These are phyloP conservation scores for Begonia loranthoides DNA, from an alignment of 306 rosid genomes.

Conservation along the genomic window DNA sequence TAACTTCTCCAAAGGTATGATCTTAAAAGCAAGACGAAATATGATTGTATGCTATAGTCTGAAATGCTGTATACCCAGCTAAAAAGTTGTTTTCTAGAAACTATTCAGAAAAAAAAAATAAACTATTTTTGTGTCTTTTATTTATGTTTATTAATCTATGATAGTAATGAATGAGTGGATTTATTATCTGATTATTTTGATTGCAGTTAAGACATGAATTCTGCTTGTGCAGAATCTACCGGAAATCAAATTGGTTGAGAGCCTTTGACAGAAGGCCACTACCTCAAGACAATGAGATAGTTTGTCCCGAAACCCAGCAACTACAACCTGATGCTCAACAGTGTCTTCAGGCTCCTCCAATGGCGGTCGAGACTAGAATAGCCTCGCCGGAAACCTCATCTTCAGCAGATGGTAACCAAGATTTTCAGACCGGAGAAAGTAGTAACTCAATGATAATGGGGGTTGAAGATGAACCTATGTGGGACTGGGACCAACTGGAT, in stretches of 20 bases:
- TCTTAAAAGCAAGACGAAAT: background rate
- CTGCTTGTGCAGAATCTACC: conserved; percentile 74
- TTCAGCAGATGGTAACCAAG: conserved; percentile 22
- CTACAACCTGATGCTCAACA: background rate
- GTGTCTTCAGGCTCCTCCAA: background rate
- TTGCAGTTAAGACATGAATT: conserved; percentile 65
- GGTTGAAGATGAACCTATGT: conserved; percentile 18
- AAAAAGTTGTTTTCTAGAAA: background rate
- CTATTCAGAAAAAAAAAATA: background rate
- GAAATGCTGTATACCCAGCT: too few species aligned
- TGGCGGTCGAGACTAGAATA: conserved; percentile 9
- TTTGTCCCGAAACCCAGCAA: background rate
- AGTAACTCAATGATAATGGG: conserved; percentile 10
- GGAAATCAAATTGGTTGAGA: conserved; percentile 59
- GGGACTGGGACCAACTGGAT: conserved; percentile 49
- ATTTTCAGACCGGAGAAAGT: conserved; percentile 15
- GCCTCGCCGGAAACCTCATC: conserved; percentile 44
- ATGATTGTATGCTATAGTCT: too few species aligned
- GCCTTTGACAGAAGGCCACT: conserved; percentile 68
- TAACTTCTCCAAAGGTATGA: background rate
- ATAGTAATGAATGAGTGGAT: background rate
- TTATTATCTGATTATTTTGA: background rate
- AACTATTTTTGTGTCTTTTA: background rate
- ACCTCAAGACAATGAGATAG: conserved; percentile 5
- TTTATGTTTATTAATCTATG: too few species aligned